Base-by-base conservation (phyloP, 2,329 filamentous ascomycete species). In the Fonsecaea multimorphosa region DNA sequence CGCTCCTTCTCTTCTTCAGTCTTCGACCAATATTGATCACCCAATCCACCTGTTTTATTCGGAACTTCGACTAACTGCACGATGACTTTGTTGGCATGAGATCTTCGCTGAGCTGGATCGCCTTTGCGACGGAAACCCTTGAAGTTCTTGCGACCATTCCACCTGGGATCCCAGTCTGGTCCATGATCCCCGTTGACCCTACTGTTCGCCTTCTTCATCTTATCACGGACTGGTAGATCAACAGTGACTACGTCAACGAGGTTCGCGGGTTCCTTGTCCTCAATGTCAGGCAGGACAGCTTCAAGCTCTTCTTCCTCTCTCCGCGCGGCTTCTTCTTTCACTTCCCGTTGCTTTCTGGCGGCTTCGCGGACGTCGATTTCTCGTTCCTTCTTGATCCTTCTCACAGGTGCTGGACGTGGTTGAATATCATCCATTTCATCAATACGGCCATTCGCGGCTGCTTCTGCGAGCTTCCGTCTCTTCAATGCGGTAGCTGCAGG, bases 71-170 rank as follows among this genome's bases (percentile, higher is more conserved):
- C 87, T 3, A 96, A 79, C 0, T 84, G 79, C 3, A 97, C 86
- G 44, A 96, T 90, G 36, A 91, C 84, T 16, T 81, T 82, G 54
- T 75, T 72, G 4, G 61, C 64, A 40, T 78, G 67, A 64, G 68
- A 24, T 61, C 68, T 55, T 72, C 76, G 59, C 16, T 68, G 65
- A 6, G 67, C 68, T n/a, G 72, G 71, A 40, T 85, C 85, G 27
- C 86, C 88, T 60, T 86, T 83, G 61, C 82, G 83, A 24, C 84
- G 83, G 74, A 99, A 99, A 72, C 87, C 91, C 77, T 99, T 99
- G 81, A 97, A 99, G 74, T 99, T 98, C 78, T 92, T 94, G 51
- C 94, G 85, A 0, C 94, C 95, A 75, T 97, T 96, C 95, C 95
- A 99, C 44, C 84, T 84, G 0, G 92, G 88, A 70, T 97, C 87